A percentile compares a stretch with the other conserved stretches of the same genome.
These are phyloP conservation scores for Gossypium mustelinum DNA, from an alignment of 345 rosid species.

Conservation along the genomic window DNA sequence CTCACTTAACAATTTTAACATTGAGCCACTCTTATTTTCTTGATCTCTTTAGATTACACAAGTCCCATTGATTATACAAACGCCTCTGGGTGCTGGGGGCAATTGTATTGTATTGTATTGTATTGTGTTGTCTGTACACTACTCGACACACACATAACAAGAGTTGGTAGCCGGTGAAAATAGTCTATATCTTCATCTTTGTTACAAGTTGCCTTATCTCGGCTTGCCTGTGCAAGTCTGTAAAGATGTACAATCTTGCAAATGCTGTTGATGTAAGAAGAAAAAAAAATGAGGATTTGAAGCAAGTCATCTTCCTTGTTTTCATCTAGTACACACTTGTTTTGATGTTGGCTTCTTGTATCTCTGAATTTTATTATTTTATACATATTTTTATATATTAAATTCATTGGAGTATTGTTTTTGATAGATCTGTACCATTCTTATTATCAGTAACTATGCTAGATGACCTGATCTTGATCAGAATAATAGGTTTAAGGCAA, in stretches of 20 bases:
- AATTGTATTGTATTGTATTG: background rate
- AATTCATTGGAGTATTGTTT: too few species aligned
- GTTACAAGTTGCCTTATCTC: too few species aligned
- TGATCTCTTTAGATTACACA: conserved; percentile 19
- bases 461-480: background rate
- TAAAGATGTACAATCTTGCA: background rate
- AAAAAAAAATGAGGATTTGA: background rate
- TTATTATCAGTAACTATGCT: background rate
- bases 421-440: background rate
- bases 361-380: too few species aligned
- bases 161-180: background rate
- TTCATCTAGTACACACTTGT: background rate
- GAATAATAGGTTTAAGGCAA: background rate
- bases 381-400: too few species aligned
- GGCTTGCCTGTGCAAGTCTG: background rate
- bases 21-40: background rate
- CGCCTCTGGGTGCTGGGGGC: background rate
- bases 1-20: conserved; percentile 3
- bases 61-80: background rate
- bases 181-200: background rate
- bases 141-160: background rate
- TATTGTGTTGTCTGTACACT: background rate
- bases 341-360: too few species aligned
- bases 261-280: background rate
- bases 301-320: background rate